Conservation (phyloP, 2,329 filamentous ascomycete genomes). For the Cryphonectria radicalis region DNA sequence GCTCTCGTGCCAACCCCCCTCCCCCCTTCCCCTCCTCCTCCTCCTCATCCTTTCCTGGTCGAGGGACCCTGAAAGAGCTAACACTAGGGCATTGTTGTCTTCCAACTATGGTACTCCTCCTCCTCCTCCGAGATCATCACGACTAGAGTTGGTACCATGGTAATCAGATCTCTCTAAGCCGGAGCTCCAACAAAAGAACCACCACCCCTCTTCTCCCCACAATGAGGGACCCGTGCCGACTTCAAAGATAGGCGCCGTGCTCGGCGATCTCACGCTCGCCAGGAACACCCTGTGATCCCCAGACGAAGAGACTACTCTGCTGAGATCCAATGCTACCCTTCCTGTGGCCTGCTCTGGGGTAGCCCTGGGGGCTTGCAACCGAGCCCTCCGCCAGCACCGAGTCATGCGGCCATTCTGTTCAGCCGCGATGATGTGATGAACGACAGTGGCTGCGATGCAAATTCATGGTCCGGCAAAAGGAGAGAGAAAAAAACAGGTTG, state of each 20-base stretch:
- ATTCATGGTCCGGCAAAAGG: neutral
- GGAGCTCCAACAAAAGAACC: neutral
- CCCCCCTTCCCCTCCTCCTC: too few relatives aligned
- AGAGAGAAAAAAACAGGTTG: too few relatives aligned
- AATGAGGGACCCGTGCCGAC: constrained; percentile 7
- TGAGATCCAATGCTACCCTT: constrained; percentile 19
- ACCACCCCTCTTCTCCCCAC: neutral
- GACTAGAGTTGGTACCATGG: neutral
- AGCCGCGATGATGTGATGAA: constrained; percentile 22
- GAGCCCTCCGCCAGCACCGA: constrained; percentile 11
- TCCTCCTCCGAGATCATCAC: neutral
- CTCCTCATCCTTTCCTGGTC: neutral
- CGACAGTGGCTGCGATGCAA: neutral
- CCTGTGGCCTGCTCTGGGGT: constrained; percentile 3
- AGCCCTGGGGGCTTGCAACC: neutral
- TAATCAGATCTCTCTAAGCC: neutral
- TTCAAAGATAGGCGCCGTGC: neutral
- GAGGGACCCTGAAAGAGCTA: neutral
- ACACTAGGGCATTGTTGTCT: neutral
- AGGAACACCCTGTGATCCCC: neutral
- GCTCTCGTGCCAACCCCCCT: neutral
- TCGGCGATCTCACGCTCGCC: constrained; percentile 1
- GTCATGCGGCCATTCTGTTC: constrained; percentile 22
- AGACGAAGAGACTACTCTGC: constrained; percentile 1
- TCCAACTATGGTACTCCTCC: neutral